Conservation (phyloP, 1,284 basidiomycete genomes). For the Austroboletus niveus region DNA sequence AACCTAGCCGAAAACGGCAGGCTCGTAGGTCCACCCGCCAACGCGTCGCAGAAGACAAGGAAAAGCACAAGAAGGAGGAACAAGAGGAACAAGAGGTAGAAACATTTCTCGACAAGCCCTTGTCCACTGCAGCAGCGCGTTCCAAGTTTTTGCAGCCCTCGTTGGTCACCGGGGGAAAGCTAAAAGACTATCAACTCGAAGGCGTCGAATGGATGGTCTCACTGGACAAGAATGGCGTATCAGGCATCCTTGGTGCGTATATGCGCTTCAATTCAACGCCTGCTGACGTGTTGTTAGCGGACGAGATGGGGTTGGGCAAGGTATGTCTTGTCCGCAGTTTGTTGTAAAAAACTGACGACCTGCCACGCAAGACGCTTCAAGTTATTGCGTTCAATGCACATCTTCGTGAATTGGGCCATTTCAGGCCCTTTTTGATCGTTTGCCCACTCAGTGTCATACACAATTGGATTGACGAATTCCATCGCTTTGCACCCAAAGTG, state of each 20-base stretch:
- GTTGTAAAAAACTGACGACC: not conserved
- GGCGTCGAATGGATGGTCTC: constrained; percentile 97
- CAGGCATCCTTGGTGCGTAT: constrained; percentile 81
- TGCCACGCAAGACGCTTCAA: constrained; percentile 72
- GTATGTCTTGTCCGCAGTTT: constrained; percentile 32
- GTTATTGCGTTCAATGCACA: constrained; percentile 92
- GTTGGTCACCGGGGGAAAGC: constrained; percentile 78
- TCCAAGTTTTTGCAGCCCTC: constrained; percentile 67
- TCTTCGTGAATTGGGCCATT: constrained; percentile 73
- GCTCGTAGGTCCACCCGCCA: too few relatives aligned
- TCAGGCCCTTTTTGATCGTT: constrained; percentile 84
- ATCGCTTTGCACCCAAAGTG: constrained; percentile 76
- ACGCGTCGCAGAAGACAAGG: too few relatives aligned
- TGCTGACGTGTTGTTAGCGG: constrained; percentile 46
- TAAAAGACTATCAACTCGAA: constrained; percentile 92
- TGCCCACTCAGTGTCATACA: constrained; percentile 90
- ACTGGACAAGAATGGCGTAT: constrained; percentile 91
- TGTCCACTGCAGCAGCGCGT: constrained; percentile 9
- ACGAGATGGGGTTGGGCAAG: constrained; percentile 95
- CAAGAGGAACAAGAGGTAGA: constrained; percentile 31
- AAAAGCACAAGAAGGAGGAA: too few relatives aligned
- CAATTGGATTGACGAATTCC: constrained; percentile 91
- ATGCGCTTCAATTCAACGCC: not conserved
- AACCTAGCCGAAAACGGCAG: constrained; percentile 23
- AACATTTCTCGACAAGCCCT: constrained; percentile 15